Base-by-base conservation (phyloP, 768 basidiomycete species). In the Rhizopogon rudus region DNA sequence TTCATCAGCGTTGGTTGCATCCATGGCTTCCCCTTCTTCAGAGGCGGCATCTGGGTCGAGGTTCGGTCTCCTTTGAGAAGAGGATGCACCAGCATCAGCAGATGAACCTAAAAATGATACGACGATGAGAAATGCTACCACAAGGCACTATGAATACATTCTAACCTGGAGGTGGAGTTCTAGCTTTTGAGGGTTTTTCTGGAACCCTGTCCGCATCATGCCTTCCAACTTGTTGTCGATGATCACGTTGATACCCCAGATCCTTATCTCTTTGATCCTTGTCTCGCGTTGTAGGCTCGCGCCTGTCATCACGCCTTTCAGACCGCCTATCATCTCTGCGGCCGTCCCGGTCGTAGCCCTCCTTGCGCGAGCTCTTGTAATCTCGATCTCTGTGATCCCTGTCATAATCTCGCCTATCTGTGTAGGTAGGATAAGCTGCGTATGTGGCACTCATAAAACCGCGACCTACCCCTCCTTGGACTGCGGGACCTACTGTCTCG, bases 1-100 rank as follows among this genome's bases (percentile, higher is more conserved):
- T 22, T 90, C 88, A 40, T 88, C 89, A 13, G 82, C 85, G 55
- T 77, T 76, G n/a, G 78, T 80, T 29, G 73, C 75, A 16, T 77
- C 77, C 75, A 77, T 76, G 9, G 69, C 79, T 62, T 80, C 77
- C 40, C 70, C 74, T 22, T 74, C 81, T 56, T 86, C 84, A 13
- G 71, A 73, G 43, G 71, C 67, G 49, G 73, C 67, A 56, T 79
- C 75, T 54, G 73, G 67, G 57, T 81, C 77, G 53, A 72, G 67
- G 56, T 73, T 74, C 28, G 69, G 71, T 52, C 66, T 64, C n/a
- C 5, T 40, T n/a, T 37, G 33, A n/a, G 51, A 39, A 53, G 51
- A 55, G 25, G 54, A 54, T 5, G 46, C 29, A n/a, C 39, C 54
- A 5, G 37, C 25, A 55, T 51, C 50, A 16, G 9, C 9, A 37